Base-by-base conservation (phyloP, 2,329 filamentous ascomycete species). In the Xylaria sp. region DNA sequence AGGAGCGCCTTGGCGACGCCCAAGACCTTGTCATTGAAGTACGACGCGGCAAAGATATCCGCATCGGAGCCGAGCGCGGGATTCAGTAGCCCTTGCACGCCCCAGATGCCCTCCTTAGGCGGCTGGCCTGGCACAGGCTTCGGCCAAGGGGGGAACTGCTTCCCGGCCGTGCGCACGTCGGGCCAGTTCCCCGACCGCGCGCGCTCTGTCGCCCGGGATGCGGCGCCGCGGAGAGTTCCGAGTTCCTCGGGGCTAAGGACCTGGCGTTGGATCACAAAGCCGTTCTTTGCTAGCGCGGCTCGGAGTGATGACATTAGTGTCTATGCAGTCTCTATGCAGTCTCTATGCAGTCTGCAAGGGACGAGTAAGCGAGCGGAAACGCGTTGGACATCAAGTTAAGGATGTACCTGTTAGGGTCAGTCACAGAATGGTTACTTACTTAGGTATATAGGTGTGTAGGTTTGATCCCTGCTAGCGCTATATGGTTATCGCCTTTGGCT, bases 61-160 rank as follows among this genome's bases (percentile, higher is more conserved):
- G 85, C 81, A 55, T 85, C 83, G 0, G 87, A 84, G 1, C 62
- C 66, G 68, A 94, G 85, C 1, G 82, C 79, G 0, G 92, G 92
- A 75, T 93, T 89, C 70, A 96, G 81, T 4, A 96, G 83, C 75
- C 93, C 90, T 80, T 96, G 92, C 2, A 96, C 89, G 65, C 92
- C 92, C 93, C 92, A 96, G 75, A 96, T 96, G 19, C 91, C 91
- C 53, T 82, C 80, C 9, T 10, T 19, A 4, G 61, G 64, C 17
- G 63, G 58, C 27, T 21, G 79, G 0, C 80, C 74, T 1, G 79
- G 76, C 0, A 81, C 79, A 1, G 82, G 78, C 51, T 80, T 81
- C 4, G 84, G 80, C 92, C 92, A 96, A 0, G 93, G 93, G 0
- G 92, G 93, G 78, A 96, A 97, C 77, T 96, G 92, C 76, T 96